These are phyloP conservation scores for Suhomyces sp. DNA, from an alignment of 805 yeast genomes.

Conservation along the genomic window DNA sequence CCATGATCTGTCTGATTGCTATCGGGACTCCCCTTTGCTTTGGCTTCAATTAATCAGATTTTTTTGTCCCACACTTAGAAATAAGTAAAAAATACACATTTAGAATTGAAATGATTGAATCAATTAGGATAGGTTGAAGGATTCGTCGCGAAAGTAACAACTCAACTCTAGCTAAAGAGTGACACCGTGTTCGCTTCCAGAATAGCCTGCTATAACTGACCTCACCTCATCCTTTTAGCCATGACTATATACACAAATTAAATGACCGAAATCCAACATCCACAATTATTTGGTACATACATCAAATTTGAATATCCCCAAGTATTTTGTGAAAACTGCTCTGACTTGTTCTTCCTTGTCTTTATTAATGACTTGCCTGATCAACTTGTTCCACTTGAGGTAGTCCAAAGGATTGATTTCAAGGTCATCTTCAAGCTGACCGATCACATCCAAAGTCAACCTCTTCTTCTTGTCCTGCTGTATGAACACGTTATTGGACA, in stretches of 20 bases:
- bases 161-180: no score
- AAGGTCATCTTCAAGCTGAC: slow-evolving; percentile 56
- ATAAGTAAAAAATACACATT: no score
- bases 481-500: slow-evolving; percentile 9
- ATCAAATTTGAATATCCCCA: slow-evolving; percentile 64
- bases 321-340: slow-evolving; percentile 56
- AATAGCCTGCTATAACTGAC: not conserved
- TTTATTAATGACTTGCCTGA: slow-evolving; percentile 47
- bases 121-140: no score
- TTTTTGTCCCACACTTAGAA: no score
- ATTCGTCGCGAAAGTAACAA: no score
- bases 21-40: no score
- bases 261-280: not conserved
- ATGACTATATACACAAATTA: not conserved
- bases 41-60: no score
- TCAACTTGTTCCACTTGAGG: slow-evolving; percentile 54
- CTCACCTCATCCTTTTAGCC: no score
- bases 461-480: slow-evolving; percentile 18
- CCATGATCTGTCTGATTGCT: no score
- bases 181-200: no score
- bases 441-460: slow-evolving; percentile 49
- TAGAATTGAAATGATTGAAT: no score
- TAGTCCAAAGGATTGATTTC: slow-evolving; percentile 54
- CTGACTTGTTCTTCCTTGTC: slow-evolving; percentile 63
- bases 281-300: slow-evolving; percentile 23